These are phyloP conservation scores for Vanilla planifolia DNA, from an alignment of 106 monocot species.

Conservation along the genomic window DNA sequence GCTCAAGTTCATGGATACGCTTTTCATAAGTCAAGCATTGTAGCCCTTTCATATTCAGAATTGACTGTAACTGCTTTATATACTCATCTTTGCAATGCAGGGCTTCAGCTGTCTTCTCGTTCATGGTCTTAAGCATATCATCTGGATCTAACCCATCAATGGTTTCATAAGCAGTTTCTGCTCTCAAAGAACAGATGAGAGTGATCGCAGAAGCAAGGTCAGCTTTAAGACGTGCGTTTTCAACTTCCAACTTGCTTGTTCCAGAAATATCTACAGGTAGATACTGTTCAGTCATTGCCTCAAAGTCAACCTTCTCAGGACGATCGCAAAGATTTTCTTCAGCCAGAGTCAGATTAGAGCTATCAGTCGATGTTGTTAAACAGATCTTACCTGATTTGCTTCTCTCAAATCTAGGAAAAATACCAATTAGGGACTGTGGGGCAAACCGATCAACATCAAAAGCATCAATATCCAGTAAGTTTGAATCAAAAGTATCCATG, in stretches of 20 bases:
- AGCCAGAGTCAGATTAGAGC: constrained; percentile 26
- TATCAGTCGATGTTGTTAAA: constrained; percentile 18
- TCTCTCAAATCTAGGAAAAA: constrained; percentile 29
- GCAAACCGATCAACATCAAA: constrained; percentile 68
- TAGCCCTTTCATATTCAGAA: constrained; percentile 53
- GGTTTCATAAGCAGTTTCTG: constrained; percentile 55
- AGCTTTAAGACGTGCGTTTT: constrained; percentile 88
- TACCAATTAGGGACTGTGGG: constrained; percentile 42
- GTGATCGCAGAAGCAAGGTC: constrained; percentile 86
- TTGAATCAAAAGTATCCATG: constrained; percentile 73
- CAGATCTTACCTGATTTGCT: constrained; percentile 11
- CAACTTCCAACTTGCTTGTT: constrained; percentile 93
- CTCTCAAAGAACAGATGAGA: constrained; percentile 61
- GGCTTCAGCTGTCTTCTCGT: constrained; percentile 80
- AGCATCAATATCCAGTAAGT: constrained; percentile 76
- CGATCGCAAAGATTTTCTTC: constrained; percentile 31
- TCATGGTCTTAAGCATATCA: constrained; percentile 37
- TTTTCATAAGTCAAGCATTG: constrained; percentile 72
- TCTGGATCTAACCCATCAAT: constrained; percentile 41
- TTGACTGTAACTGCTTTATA: constrained; percentile 59
- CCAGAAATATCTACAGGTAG: constrained; percentile 65
- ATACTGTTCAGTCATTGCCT: constrained; percentile 36
- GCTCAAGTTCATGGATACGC: constrained; percentile 89
- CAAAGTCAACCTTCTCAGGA: constrained; percentile 31
- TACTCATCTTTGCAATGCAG: constrained; percentile 78